These are phyloP conservation scores for Mycocalia duriaeana DNA, from an alignment of 1,284 basidiomycete genomes.

Conservation along the genomic window DNA sequence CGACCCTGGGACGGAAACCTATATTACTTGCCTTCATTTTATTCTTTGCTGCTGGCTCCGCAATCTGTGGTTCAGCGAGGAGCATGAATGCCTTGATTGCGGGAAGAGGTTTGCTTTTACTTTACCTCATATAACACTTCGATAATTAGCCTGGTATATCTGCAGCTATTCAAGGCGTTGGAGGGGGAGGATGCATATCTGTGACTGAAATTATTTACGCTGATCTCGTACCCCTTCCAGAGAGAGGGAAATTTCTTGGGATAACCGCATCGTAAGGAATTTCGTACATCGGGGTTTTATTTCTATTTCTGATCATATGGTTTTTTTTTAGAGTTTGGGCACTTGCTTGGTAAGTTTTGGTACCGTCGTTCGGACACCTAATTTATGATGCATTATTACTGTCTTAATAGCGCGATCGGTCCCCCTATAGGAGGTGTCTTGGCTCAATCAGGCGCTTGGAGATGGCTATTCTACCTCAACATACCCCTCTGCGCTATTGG, in stretches of 20 bases:
- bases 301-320: no score
- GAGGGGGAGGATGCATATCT: slow-evolving; percentile 36
- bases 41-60: slow-evolving; percentile 14
- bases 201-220: slow-evolving; percentile 35
- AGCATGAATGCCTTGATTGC: slow-evolving; percentile 15
- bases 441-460: slow-evolving; percentile 16
- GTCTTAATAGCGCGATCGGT: slow-evolving; percentile 13
- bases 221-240: slow-evolving; percentile 36
- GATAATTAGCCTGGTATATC: background rate
- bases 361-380: no score
- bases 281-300: no score
- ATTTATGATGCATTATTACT: no score
- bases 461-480: slow-evolving; percentile 20
- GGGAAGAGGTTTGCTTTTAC: slow-evolving; percentile 10
- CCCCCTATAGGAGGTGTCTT: slow-evolving; percentile 19
- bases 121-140: background rate
- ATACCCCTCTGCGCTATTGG: slow-evolving; percentile 29
- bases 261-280: slow-evolving; percentile 15
- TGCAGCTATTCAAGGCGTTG: slow-evolving; percentile 21
- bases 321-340: no score
- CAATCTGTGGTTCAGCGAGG: slow-evolving; percentile 12
- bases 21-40: slow-evolving; percentile 10
- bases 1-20: slow-evolving; percentile 15
- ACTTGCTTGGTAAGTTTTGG: no score
- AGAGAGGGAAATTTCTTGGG: slow-evolving; percentile 27